Conservation (phyloP, 2,329 filamentous ascomycete species). For the Fusarium solani-melongenae region DNA sequence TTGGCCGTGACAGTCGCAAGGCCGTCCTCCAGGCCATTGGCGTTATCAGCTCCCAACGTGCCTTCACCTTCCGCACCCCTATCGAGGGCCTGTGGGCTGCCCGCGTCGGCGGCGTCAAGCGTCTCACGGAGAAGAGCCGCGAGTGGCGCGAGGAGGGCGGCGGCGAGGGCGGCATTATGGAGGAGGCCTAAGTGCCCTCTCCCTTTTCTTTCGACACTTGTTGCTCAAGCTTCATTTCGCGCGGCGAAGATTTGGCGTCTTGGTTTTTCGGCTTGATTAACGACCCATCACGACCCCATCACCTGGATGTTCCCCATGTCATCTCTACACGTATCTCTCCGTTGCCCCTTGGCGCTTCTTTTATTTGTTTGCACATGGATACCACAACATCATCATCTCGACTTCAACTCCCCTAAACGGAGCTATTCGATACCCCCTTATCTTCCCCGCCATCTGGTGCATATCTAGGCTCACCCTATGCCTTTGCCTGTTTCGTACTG, state of each 20-base stretch:
- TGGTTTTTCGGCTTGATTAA: conserved; percentile 37
- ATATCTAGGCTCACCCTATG: conserved; percentile 15
- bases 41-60: conserved; percentile 93
- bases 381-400: conserved; percentile 17
- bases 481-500: conserved; percentile 18
- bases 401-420: conserved; percentile 10
- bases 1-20: conserved; percentile 92
- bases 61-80: conserved; percentile 91
- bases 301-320: conserved; percentile 36
- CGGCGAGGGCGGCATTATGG: conserved; percentile 74
- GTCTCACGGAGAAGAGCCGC: conserved; percentile 83
- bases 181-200: conserved; percentile 60
- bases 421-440: conserved; percentile 40
- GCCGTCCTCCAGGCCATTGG: conserved; percentile 96
- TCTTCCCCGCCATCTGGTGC: conserved; percentile 26
- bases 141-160: conserved; percentile 92
- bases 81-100: conserved; percentile 91
- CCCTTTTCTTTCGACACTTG: conserved; percentile 15
- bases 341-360: conserved; percentile 19
- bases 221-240: conserved; percentile 26
- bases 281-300: conserved; percentile 41
- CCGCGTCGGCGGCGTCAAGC: conserved; percentile 83
- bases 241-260: conserved; percentile 35
- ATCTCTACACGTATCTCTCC: conserved; percentile 31
- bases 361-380: conserved; percentile 38